Evolutionary conservation across 106 monocot species (phyloP).

Genomic region (Apostasia shenzhenica): DNA sequence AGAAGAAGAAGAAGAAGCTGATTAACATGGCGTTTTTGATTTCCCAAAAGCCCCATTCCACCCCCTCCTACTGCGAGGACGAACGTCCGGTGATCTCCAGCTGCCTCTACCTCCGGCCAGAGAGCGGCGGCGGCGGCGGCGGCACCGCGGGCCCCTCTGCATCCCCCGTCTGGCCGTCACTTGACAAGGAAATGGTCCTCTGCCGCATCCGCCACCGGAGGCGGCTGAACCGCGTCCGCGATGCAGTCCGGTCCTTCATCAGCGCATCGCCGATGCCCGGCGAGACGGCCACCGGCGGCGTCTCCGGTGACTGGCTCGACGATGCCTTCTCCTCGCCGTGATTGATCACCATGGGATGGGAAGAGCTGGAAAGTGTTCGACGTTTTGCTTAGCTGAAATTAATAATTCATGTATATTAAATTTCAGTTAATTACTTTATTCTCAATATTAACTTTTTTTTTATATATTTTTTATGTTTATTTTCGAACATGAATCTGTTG

Average conservation of each 20-base stretch:
- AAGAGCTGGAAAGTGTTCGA: neutral
- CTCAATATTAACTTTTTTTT: neutral
- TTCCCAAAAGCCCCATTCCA: too few relatives aligned
- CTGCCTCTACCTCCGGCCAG: conserved; percentile 9
- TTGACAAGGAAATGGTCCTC: conserved; percentile 21
- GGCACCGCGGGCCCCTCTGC: neutral
- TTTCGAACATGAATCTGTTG: too few relatives aligned
- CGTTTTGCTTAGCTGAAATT: neutral
- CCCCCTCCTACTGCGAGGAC: too few relatives aligned
- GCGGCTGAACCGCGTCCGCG: conserved; percentile 8
- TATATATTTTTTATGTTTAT: neutral
- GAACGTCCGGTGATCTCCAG: conserved; percentile 2
- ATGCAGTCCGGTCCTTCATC: conserved; percentile 3
- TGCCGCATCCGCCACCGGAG: conserved; percentile 23
- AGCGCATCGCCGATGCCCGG: neutral
- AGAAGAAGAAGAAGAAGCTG: too few relatives aligned
- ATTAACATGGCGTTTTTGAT: too few relatives aligned
- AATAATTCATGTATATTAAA: neutral
- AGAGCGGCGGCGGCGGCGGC: neutral
- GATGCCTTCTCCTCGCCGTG: conserved; percentile 25
- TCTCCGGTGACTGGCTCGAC: conserved; percentile 2
- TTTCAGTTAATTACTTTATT: neutral
- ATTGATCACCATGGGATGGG: neutral
- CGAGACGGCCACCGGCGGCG: neutral
- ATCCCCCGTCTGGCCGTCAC: too few relatives aligned